Evolutionary conservation across 495 filamentous ascomycete species (phyloP).

Genomic region (Viridothelium virens): DNA sequence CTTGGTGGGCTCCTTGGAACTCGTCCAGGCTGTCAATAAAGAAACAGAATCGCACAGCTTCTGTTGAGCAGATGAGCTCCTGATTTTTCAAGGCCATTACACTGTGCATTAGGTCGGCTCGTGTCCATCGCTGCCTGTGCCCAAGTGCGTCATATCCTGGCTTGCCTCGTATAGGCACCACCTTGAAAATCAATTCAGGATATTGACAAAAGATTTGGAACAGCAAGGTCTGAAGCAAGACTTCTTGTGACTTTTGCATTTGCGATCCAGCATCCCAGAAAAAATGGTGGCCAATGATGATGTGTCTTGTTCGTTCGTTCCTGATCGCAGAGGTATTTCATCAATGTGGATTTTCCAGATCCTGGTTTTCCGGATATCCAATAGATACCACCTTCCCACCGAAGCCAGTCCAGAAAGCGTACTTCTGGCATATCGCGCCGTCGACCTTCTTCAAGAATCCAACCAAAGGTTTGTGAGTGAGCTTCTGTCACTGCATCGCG

Average conservation of each 20-base stretch:
- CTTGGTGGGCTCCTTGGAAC: not conserved
- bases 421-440: no score
- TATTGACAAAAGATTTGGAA: not conserved
- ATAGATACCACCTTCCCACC: not conserved
- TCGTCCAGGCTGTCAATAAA: not conserved
- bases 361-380: not conserved
- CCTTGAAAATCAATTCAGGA: no score
- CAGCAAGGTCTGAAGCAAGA: not conserved
- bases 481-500: not conserved
- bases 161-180: not conserved
- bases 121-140: not conserved
- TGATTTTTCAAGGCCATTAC: not conserved
- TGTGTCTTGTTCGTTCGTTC: not conserved
- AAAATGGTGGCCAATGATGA: not conserved
- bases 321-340: not conserved
- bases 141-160: not conserved
- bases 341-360: not conserved
- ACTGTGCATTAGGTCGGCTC: no score
- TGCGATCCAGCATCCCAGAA: not conserved
- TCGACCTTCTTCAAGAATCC: not conserved
- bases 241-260: not conserved
- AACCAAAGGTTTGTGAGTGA: not conserved
- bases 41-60: not conserved
- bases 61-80: not conserved
- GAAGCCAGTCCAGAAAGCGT: not conserved